Evolutionary conservation across 2,329 filamentous ascomycete species (phyloP), one percentile per base, ranked within the genome.

Genomic region (Neonectria ditissima): DNA sequence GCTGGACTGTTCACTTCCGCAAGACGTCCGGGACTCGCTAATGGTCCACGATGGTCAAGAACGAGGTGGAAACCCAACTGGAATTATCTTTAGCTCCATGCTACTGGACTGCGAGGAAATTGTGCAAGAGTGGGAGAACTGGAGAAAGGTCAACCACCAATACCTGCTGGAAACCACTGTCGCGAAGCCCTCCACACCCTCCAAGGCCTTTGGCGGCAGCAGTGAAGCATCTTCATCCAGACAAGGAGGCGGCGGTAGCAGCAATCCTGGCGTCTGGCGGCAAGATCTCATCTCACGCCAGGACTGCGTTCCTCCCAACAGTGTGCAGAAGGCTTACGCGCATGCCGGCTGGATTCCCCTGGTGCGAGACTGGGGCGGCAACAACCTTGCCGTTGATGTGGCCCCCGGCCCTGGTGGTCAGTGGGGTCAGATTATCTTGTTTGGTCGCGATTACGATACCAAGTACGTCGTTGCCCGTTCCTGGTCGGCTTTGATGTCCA

Each of bases 31-130:
- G 71, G 94, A 99, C 74, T 98, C 96, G 2, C 82, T 97, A 73
- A 89, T 92, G 82, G 79, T 93, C 56, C 96, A 99, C 78, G 96
- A 99, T 75, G 96, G 96, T n/a, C 96, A 99, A 80, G 96, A 99
- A 81, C 91, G 96, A 68, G 93, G 94, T 66, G 96, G 96, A 67
- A 86, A 86, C 61, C 96, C 96, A 1, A 97, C 95, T 0, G 96
- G 96, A 67, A 91, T 98, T 70, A 88, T 99, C 65, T 98, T 99
- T 73, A 88, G 94, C 64, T 91, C 89, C 77, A 99, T 99, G 96
- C 82, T 99, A 67, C 87, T 99, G 62, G 96, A 99, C 79, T 98
- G 96, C 76, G 96, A 99, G 79, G 96, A 99, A 77, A 97, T 99
- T 71, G 91, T 97, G 22, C 94, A 97, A 78, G 96, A 99, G 78